Conservation (phyloP, 495 filamentous ascomycete species). For the Penicillium bialowiezense region DNA sequence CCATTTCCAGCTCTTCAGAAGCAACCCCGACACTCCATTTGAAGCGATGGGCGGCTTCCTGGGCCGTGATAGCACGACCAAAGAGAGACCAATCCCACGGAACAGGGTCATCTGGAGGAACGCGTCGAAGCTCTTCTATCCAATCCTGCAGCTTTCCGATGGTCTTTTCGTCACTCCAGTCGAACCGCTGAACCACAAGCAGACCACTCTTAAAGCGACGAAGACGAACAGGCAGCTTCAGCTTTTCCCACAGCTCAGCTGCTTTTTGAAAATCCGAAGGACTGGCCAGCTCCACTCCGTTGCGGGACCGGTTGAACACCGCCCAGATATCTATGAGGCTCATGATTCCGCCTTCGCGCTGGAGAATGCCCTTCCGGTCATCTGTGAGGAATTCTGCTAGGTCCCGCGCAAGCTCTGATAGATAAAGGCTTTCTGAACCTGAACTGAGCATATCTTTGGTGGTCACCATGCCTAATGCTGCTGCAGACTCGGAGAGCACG, state of each 20-base stretch:
- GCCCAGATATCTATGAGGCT: slow-evolving; percentile 96
- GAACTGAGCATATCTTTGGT: slow-evolving; percentile 85
- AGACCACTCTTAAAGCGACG: slow-evolving; percentile 89
- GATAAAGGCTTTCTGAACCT: slow-evolving; percentile 57
- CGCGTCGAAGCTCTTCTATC: slow-evolving; percentile 68
- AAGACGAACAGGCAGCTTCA: slow-evolving; percentile 81
- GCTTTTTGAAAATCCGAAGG: slow-evolving; percentile 91
- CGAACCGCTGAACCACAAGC: slow-evolving; percentile 83
- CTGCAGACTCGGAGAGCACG: slow-evolving; percentile 77
- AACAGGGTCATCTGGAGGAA: slow-evolving; percentile 60
- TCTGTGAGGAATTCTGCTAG: slow-evolving; percentile 93
- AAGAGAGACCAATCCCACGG: slow-evolving; percentile 73
- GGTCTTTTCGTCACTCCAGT: slow-evolving; percentile 90
- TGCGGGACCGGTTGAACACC: slow-evolving; percentile 91
- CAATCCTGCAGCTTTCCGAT: slow-evolving; percentile 71
- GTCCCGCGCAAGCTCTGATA: slow-evolving; percentile 80
- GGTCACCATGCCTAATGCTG: slow-evolving; percentile 81
- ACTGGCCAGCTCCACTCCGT: slow-evolving; percentile 91
- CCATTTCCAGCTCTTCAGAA: slow-evolving; percentile 94
- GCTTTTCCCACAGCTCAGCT: slow-evolving; percentile 79
- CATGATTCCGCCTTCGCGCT: slow-evolving; percentile 87
- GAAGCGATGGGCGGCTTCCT: slow-evolving; percentile 86
- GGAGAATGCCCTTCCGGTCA: slow-evolving; percentile 76
- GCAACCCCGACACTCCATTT: slow-evolving; percentile 99
- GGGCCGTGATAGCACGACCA: slow-evolving; percentile 82